Conservation (phyloP, 139 green algal genomes). For the Chlorella sp. region DNA sequence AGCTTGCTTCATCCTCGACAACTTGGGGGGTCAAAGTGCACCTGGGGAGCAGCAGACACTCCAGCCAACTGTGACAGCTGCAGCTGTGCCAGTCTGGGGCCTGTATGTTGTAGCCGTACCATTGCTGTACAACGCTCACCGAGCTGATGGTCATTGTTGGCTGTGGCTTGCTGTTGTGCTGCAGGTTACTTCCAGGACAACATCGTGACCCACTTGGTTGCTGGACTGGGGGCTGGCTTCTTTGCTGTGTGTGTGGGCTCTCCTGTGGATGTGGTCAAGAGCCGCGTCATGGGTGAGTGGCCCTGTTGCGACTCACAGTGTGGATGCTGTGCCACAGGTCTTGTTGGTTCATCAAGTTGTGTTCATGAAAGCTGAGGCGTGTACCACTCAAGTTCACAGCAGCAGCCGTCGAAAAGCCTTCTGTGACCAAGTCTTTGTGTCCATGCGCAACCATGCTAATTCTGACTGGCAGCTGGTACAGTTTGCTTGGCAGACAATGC, state of each 20-base stretch:
- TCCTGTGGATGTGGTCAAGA: conserved; percentile 96
- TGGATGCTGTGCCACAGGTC: neutral
- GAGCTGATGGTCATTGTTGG: neutral
- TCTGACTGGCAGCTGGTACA: too few species aligned
- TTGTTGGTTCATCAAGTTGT: neutral
- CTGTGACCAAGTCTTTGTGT: too few species aligned
- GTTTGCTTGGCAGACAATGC: too few species aligned
- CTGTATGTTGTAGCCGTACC: neutral
- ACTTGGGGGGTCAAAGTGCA: too few species aligned
- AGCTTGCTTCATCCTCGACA: too few species aligned
- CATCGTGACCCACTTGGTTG: conserved; percentile 65
- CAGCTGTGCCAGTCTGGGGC: neutral
- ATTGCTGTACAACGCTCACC: neutral
- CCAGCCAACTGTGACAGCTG: too few species aligned
- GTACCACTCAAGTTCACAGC: neutral
- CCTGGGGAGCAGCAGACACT: too few species aligned
- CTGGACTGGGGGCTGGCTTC: conserved; percentile 82
- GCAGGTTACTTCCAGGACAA: conserved; percentile 76
- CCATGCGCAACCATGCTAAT: too few species aligned
- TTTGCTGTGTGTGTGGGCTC: conserved; percentile 89
- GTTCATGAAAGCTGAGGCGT: neutral
- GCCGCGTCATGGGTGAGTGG: conserved; percentile 83
- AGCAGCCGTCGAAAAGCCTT: too few species aligned
- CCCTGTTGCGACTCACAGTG: neutral
- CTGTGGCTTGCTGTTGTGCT: conserved; percentile 7